A percentile compares a stretch with the other conserved stretches of the same genome.
phyloP scores from a whole-genome alignment of 768 basidiomycete genomes.

The Russula virescens region DNA sequence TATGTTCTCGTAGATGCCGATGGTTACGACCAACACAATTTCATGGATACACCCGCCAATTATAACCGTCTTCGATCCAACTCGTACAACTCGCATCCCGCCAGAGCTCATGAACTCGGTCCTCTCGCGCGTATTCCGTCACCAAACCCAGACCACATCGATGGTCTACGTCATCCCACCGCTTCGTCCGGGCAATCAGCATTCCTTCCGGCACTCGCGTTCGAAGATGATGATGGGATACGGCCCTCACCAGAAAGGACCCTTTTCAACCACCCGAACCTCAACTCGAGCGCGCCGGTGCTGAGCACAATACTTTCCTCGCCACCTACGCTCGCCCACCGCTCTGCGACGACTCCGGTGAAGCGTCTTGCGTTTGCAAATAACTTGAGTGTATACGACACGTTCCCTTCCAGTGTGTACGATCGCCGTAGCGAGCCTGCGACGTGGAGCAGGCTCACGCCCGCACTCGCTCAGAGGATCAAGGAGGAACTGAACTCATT shows the following conservation, averaged over 20 bases:
- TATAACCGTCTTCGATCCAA: constrained; percentile 65
- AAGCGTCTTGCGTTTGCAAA: constrained; percentile 85
- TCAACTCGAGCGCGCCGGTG: constrained; percentile 86
- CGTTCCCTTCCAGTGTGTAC: constrained; percentile 88
- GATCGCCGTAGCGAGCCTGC: constrained; percentile 94
- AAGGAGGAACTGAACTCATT: constrained; percentile 98
- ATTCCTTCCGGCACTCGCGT: constrained; percentile 54
- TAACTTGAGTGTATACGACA: constrained; percentile 92
- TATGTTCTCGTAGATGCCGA: constrained; percentile 50
- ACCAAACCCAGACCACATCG: constrained; percentile 81
- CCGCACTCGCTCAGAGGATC: constrained; percentile 90
- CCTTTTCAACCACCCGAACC: constrained; percentile 67
- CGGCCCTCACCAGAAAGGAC: constrained; percentile 40
- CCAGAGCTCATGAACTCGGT: constrained; percentile 53
- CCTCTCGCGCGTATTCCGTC: constrained; percentile 79
- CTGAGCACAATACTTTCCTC: constrained; percentile 53
- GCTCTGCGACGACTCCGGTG: constrained; percentile 62
- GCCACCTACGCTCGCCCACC: constrained; percentile 54
- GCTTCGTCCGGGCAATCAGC: constrained; percentile 24
- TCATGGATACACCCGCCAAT: constrained; percentile 40
- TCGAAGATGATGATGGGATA: constrained; percentile 39
- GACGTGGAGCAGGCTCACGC: constrained; percentile 94
- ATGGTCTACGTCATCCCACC: constrained; percentile 66
- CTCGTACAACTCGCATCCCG: constrained; percentile 61
- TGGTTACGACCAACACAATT: constrained; percentile 59